Conservation (phyloP, 2,329 filamentous ascomycete species). For the Sporothrix variecibatus region DNA sequence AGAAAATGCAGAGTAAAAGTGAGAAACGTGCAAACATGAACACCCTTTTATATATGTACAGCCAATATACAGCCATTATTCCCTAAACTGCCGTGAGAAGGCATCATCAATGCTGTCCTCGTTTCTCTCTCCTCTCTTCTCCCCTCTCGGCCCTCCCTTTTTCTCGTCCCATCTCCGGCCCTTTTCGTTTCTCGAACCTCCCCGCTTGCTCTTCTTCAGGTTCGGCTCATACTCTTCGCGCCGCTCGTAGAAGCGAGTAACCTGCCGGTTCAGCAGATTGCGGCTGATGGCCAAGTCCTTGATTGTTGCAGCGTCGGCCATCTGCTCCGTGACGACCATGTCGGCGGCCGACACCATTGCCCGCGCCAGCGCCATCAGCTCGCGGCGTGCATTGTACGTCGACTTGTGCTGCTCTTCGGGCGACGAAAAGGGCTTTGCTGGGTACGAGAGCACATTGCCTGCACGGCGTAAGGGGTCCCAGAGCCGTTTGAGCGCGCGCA, state of each 20-base stretch:
- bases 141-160: background rate
- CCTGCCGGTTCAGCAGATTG: slow-evolving; percentile 37
- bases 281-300: slow-evolving; percentile 38
- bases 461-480: slow-evolving; percentile 50
- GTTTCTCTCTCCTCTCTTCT: background rate
- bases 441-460: slow-evolving; percentile 40
- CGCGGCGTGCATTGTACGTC: slow-evolving; percentile 42
- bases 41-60: background rate
- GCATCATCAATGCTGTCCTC: background rate
- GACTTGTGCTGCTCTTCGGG: background rate
- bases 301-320: slow-evolving; percentile 41
- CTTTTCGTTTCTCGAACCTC: background rate
- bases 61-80: background rate
- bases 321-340: slow-evolving; percentile 45
- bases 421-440: slow-evolving; percentile 29
- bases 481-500: slow-evolving; percentile 52
- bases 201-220: background rate
- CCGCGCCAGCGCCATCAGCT: slow-evolving; percentile 49
- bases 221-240: slow-evolving; percentile 29
- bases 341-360: slow-evolving; percentile 50
- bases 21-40: background rate
- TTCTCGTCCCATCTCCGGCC: background rate
- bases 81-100: background rate
- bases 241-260: slow-evolving; percentile 35
- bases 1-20: background rate